These are phyloP conservation scores for Apiotrichum akiyoshidainum DNA, from an alignment of 1,284 basidiomycete genomes.

Conservation along the genomic window DNA sequence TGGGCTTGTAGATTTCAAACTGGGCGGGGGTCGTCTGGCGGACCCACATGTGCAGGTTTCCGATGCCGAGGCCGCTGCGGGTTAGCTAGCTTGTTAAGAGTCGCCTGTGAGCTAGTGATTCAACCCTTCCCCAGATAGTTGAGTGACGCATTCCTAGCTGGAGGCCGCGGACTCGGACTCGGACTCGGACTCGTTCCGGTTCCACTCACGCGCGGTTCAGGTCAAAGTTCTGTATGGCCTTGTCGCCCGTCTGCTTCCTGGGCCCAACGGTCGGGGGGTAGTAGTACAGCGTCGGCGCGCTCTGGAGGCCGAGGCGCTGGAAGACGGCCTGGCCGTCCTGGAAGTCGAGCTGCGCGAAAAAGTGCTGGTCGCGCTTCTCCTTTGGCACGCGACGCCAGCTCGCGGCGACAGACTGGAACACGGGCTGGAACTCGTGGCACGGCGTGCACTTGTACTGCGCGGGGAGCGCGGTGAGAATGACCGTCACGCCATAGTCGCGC, in stretches of 20 bases:
- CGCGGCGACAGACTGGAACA: slow-evolving; percentile 71
- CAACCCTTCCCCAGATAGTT: too few relatives aligned
- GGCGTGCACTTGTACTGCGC: slow-evolving; percentile 62
- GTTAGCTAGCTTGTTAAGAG: too few relatives aligned
- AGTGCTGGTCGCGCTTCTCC: slow-evolving; percentile 69
- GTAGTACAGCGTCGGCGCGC: slow-evolving; percentile 77
- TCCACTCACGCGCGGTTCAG: slow-evolving; percentile 60
- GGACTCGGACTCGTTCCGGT: not conserved
- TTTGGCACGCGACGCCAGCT: slow-evolving; percentile 67
- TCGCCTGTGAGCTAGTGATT: too few relatives aligned
- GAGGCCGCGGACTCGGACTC: too few relatives aligned
- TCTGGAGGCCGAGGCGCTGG: slow-evolving; percentile 65
- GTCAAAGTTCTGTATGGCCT: slow-evolving; percentile 66
- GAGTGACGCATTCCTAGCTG: too few relatives aligned
- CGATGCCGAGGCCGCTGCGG: slow-evolving; percentile 72
- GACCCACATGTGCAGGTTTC: slow-evolving; percentile 70
- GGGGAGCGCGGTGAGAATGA: slow-evolving; percentile 82
- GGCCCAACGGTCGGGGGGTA: slow-evolving; percentile 71
- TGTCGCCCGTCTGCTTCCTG: slow-evolving; percentile 56
- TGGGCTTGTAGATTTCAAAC: slow-evolving; percentile 47
- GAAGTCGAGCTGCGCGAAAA: slow-evolving; percentile 90
- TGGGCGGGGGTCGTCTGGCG: slow-evolving; percentile 59
- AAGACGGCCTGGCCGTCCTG: slow-evolving; percentile 70
- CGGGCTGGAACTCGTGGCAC: slow-evolving; percentile 71
- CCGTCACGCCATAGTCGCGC: slow-evolving; percentile 75